Percentiles rank a stretch among this genome's conserved stretches.
phyloP scores from a whole-genome alignment of 371 early-diverging fungal species.

The Cokeromyces recurvatus region DNA sequence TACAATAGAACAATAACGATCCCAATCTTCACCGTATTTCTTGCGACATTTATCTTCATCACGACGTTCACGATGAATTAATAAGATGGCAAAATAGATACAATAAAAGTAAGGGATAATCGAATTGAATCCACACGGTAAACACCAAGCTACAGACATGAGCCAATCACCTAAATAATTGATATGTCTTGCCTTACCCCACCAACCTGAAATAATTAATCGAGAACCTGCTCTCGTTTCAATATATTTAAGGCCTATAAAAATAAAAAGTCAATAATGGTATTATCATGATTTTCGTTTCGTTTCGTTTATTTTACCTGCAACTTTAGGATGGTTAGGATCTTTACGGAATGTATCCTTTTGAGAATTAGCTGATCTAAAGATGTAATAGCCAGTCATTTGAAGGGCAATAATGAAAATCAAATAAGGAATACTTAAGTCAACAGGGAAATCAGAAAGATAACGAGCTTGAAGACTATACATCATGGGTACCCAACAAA shows the following conservation, averaged over 20 bases:
- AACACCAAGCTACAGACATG: constrained; percentile 82
- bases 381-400: constrained; percentile 73
- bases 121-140: constrained; percentile 62
- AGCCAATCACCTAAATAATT: constrained; percentile 92
- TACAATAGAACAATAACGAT: constrained; percentile 79
- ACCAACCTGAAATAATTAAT: constrained; percentile 88
- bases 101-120: constrained; percentile 91
- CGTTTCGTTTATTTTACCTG: constrained; percentile 45
- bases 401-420: constrained; percentile 52
- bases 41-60: constrained; percentile 86
- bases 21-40: constrained; percentile 94
- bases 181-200: constrained; percentile 88
- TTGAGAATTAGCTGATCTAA: constrained; percentile 83
- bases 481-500: constrained; percentile 88
- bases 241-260: constrained; percentile 71
- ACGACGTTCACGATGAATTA: constrained; percentile 83
- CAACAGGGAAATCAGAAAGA: constrained; percentile 63
- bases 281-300: neutral
- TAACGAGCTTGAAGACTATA: constrained; percentile 89
- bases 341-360: constrained; percentile 84
- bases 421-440: constrained; percentile 39
- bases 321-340: constrained; percentile 60
- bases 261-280: neutral
- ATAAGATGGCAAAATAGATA: constrained; percentile 81
- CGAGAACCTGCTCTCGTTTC: constrained; percentile 74